Conservation (phyloP, 1,284 basidiomycete genomes). For the Malassezia equina region DNA sequence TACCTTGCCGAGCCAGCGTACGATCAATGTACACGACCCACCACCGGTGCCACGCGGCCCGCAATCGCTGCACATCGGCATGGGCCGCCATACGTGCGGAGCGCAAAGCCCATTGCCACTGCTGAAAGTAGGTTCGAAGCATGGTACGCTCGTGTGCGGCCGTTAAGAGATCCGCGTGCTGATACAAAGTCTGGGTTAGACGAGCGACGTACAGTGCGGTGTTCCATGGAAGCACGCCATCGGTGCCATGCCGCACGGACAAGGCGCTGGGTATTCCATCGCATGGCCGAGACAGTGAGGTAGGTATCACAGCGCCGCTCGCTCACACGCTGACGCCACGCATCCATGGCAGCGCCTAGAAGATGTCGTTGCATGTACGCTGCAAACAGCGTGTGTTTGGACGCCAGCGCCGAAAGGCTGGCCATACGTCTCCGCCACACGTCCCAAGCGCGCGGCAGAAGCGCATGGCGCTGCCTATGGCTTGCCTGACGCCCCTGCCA, state of each 20-base stretch:
- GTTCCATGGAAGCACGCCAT: not conserved
- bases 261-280: not conserved
- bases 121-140: not conserved
- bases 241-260: not conserved
- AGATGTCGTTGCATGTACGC: not conserved
- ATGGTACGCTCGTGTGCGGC: not conserved
- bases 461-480: not conserved
- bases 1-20: not conserved
- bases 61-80: not conserved
- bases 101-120: not conserved
- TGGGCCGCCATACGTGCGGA: not conserved
- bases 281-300: not conserved
- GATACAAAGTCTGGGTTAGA: not conserved
- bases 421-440: not conserved
- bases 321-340: conserved; percentile 5
- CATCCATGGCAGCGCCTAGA: not conserved
- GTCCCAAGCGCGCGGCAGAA: not conserved
- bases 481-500: not conserved
- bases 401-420: not conserved
- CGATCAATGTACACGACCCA: conserved; percentile 4
- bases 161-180: not conserved
- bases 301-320: not conserved
- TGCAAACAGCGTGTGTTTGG: not conserved
- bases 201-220: not conserved
- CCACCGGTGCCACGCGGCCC: conserved; percentile 9